Evolutionary conservation across 2,329 filamentous ascomycete species (phyloP).

Genomic region (Erysiphe neolycopersici): DNA sequence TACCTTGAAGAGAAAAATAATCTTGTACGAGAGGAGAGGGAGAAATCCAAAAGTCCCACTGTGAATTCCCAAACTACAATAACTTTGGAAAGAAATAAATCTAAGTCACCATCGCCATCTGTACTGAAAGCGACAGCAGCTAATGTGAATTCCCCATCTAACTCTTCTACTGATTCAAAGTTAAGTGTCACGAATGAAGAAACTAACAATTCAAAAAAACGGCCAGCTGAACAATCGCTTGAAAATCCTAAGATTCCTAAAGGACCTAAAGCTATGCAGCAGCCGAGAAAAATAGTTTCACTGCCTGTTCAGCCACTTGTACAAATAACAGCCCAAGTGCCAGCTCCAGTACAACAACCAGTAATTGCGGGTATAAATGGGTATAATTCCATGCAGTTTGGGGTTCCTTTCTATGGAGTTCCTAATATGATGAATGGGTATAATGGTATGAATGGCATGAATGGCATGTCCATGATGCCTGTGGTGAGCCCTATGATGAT

Average conservation of each 20-base stretch:
- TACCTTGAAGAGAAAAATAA: constrained; percentile 34
- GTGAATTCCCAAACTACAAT: constrained; percentile 13
- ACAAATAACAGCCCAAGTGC: constrained; percentile 8
- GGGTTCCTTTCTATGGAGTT: constrained; percentile 12
- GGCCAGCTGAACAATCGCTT: constrained; percentile 46
- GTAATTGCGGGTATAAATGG: constrained; percentile 21
- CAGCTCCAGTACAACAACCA: constrained; percentile 15
- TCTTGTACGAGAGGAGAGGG: constrained; percentile 15
- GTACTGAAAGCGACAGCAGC: constrained; percentile 8
- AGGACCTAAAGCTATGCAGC: constrained; percentile 37
- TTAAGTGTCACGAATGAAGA: constrained; percentile 15
- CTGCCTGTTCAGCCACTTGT: constrained; percentile 14
- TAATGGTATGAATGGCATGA: constrained; percentile 15
- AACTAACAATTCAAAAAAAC: constrained; percentile 57
- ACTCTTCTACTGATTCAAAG: constrained; percentile 4
- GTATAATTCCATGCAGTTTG: constrained; percentile 10
- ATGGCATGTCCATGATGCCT: constrained; percentile 15
- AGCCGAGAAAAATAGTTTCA: constrained; percentile 11
- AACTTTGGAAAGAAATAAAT: constrained; percentile 10
- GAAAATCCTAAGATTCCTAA: constrained; percentile 40
- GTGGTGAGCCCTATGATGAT: constrained; percentile 13
- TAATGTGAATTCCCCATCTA: constrained; percentile 7
- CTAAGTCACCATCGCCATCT: constrained; percentile 7
- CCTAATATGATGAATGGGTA: constrained; percentile 11
- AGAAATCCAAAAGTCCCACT: constrained; percentile 22